Conservation (phyloP, 2,329 filamentous ascomycete species). For the Alternaria sp. region DNA sequence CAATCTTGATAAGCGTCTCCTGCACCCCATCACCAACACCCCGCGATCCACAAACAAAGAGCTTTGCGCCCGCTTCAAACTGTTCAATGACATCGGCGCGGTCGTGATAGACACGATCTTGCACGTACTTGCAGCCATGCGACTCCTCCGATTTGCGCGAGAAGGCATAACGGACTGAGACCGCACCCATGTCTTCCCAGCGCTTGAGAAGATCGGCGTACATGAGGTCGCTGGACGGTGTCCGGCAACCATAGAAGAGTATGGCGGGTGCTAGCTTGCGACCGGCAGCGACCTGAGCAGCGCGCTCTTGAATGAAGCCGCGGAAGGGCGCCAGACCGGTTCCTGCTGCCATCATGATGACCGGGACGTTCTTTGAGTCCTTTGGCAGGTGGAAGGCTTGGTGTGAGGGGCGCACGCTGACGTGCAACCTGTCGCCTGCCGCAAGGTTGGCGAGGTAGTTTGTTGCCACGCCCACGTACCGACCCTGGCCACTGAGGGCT, state of each 20-base stretch:
- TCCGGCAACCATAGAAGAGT: slow-evolving; percentile 72
- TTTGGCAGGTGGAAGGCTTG: slow-evolving; percentile 57
- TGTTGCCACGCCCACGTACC: slow-evolving; percentile 55
- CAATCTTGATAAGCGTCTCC: slow-evolving; percentile 54
- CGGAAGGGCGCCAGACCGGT: slow-evolving; percentile 56
- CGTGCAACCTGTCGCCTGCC: slow-evolving; percentile 54
- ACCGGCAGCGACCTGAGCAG: slow-evolving; percentile 57
- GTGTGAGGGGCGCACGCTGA: slow-evolving; percentile 53
- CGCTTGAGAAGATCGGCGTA: slow-evolving; percentile 66
- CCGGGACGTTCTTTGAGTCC: slow-evolving; percentile 51
- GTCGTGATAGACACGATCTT: slow-evolving; percentile 62
- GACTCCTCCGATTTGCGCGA: slow-evolving; percentile 56
- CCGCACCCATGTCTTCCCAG: slow-evolving; percentile 69
- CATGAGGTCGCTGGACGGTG: slow-evolving; percentile 64
- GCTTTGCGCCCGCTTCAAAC: slow-evolving; percentile 61
- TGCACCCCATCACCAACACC: slow-evolving; percentile 58
- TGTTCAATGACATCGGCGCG: slow-evolving; percentile 56
- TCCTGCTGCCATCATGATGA: slow-evolving; percentile 53
- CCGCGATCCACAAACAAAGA: slow-evolving; percentile 72
- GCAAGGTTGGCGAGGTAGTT: slow-evolving; percentile 54
- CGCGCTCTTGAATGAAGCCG: slow-evolving; percentile 54
- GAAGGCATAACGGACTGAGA: slow-evolving; percentile 69
- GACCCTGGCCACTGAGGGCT: slow-evolving; percentile 56
- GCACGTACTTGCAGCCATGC: slow-evolving; percentile 62
- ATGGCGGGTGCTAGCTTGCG: slow-evolving; percentile 66